Conservation (phyloP, 495 filamentous ascomycete genomes). For the Xylaria castorea region DNA sequence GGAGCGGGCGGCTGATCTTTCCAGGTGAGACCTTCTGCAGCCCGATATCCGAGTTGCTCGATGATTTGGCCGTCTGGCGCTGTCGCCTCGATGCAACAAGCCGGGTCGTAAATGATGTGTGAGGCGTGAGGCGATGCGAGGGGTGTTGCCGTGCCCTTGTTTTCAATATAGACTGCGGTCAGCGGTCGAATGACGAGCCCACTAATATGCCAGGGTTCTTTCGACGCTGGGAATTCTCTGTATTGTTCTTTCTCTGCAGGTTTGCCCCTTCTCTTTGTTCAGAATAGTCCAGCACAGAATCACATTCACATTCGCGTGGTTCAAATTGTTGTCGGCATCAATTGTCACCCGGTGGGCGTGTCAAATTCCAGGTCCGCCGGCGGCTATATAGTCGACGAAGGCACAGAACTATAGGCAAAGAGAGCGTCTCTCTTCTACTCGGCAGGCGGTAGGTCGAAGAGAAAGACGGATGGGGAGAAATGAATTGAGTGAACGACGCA, state of each 20-base stretch:
- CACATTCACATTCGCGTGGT: conserved; percentile 17
- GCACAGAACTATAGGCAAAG: conserved; percentile 7
- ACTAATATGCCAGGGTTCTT: conserved; percentile 12
- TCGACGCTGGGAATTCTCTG: conserved; percentile 8
- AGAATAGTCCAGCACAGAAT: conserved; percentile 17
- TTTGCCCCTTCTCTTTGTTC: conserved; percentile 30
- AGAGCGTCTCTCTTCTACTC: conserved; percentile 16
- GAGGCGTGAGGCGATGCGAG: conserved; percentile 12
- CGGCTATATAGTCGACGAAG: conserved; percentile 13
- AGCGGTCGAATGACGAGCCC: conserved; percentile 19
- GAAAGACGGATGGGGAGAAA: conserved; percentile 16
- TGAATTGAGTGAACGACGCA: conserved; percentile 12
- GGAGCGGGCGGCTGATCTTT: conserved; percentile 31
- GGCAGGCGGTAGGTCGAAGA: conserved; percentile 14
- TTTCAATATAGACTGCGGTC: conserved; percentile 11
- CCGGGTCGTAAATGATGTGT: conserved; percentile 22
- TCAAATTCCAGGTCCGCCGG: conserved; percentile 12
- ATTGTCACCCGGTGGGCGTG: conserved; percentile 12
- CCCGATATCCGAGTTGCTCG: conserved; percentile 24
- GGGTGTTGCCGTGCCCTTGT: conserved; percentile 22
- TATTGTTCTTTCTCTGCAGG: conserved; percentile 22
- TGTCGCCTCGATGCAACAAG: conserved; percentile 31
- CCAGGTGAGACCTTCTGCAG: conserved; percentile 42
- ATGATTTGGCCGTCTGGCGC: conserved; percentile 29
- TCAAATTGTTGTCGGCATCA: conserved; percentile 6